These are phyloP conservation scores for Eragrostis curvula DNA, from an alignment of 176 grass and related monocot genomes.

Conservation along the genomic window DNA sequence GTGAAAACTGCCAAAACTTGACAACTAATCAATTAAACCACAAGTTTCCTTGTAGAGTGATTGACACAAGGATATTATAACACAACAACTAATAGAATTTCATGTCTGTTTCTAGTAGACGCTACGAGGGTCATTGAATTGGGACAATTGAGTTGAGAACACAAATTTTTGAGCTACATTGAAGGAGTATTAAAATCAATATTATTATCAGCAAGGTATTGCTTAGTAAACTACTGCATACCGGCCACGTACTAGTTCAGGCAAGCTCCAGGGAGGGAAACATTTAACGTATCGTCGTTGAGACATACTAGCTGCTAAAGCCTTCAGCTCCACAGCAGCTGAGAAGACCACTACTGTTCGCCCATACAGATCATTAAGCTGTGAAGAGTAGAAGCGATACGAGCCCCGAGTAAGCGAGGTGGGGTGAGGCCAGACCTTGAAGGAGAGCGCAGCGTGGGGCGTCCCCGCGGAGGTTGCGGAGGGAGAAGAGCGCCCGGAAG, in stretches of 20 bases:
- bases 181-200: background rate
- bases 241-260: background rate
- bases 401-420: background rate
- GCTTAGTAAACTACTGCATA: background rate
- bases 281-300: background rate
- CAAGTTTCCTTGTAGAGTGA: background rate
- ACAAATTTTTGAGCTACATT: background rate
- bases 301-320: constrained; percentile 10
- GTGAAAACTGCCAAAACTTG: background rate
- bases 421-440: constrained; percentile 31
- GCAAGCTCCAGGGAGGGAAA: background rate
- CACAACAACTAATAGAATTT: background rate
- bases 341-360: background rate
- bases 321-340: background rate
- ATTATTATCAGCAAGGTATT: background rate
- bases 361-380: background rate
- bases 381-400: background rate
- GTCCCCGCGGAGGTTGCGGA: constrained; percentile 85
- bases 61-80: background rate
- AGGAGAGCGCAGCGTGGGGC: constrained; percentile 74
- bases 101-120: background rate
- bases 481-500: constrained; percentile 90
- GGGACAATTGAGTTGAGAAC: too few relatives aligned
- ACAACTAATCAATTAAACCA: background rate
- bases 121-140: background rate